A percentile compares a stretch with the other conserved stretches of the same genome.
phyloP scores from a whole-genome alignment of 2,329 filamentous ascomycete species.

The Colletotrichum truncatum region DNA sequence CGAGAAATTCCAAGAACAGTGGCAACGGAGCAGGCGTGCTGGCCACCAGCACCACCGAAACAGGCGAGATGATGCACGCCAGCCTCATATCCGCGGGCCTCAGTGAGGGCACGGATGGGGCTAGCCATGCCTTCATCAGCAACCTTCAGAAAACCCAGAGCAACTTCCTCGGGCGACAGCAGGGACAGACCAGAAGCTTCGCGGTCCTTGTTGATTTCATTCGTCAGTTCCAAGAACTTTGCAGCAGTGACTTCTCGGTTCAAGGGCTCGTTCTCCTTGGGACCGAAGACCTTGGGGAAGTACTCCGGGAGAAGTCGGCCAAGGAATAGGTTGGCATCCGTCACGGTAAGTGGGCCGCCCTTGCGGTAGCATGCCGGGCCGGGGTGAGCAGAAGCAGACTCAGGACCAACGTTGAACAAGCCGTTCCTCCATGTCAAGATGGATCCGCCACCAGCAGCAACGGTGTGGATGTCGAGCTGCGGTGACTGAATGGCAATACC shows the following conservation, averaged over 20 bases:
- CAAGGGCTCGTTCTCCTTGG: slow-evolving; percentile 67
- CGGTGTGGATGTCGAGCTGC: slow-evolving; percentile 84
- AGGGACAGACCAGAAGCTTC: slow-evolving; percentile 33
- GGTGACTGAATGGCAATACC: slow-evolving; percentile 82
- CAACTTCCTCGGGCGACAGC: slow-evolving; percentile 46
- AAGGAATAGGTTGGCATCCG: slow-evolving; percentile 76
- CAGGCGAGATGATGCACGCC: slow-evolving; percentile 45
- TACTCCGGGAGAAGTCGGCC: slow-evolving; percentile 69
- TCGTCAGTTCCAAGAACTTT: slow-evolving; percentile 52
- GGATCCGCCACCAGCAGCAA: slow-evolving; percentile 79
- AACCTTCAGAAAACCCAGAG: slow-evolving; percentile 46
- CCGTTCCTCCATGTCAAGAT: slow-evolving; percentile 77
- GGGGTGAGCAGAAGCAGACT: slow-evolving; percentile 75
- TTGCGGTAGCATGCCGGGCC: slow-evolving; percentile 80
- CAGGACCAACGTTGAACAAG: slow-evolving; percentile 77
- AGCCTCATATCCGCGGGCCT: slow-evolving; percentile 45
- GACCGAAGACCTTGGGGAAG: slow-evolving; percentile 78
- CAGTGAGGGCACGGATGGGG: slow-evolving; percentile 45
- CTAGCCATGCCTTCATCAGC: slow-evolving; percentile 46
- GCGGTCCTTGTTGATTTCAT: slow-evolving; percentile 49
- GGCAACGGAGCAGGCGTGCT: slow-evolving; percentile 54
- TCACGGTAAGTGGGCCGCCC: slow-evolving; percentile 75
- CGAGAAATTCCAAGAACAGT: slow-evolving; percentile 51
- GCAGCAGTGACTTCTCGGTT: slow-evolving; percentile 49
- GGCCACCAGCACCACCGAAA: slow-evolving; percentile 48